phyloP scores from a whole-genome alignment of 306 rosid genomes.

The Glycyrrhiza uralensis region DNA sequence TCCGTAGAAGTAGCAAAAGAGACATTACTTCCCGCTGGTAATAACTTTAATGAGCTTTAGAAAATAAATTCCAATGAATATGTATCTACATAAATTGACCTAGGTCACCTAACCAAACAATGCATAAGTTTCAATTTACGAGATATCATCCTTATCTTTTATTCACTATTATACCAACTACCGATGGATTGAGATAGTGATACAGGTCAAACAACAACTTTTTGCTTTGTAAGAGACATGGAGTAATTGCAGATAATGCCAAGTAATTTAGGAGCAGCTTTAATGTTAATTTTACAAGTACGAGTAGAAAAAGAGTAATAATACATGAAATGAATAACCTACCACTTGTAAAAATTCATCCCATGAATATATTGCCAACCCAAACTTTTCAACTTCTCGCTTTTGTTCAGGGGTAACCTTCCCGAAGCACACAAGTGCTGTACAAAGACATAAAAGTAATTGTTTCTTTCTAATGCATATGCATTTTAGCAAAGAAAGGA shows the following conservation, averaged over 20 bases:
- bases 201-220: neutral
- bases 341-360: conserved; percentile 74
- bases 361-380: conserved; percentile 71
- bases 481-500: conserved; percentile 11
- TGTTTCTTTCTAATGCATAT: neutral
- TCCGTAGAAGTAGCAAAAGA: neutral
- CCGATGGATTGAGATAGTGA: neutral
- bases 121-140: neutral
- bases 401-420: conserved; percentile 71
- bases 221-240: neutral
- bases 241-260: neutral
- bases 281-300: conserved; percentile 5
- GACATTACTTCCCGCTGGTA: neutral
- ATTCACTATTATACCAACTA: neutral
- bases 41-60: conserved; percentile 7
- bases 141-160: neutral
- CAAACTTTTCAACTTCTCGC: conserved; percentile 60
- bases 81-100: neutral
- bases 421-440: conserved; percentile 93
- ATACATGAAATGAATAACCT: conserved; percentile 34
- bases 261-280: neutral
- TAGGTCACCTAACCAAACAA: conserved; percentile 2
- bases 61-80: conserved; percentile 2
- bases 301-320: neutral
- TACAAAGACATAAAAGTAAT: conserved; percentile 19